Evolutionary conservation across 2,329 filamentous ascomycete genomes (phyloP), one percentile per base, ranked within the genome.

Genomic region (Aureobasidium zeae): DNA sequence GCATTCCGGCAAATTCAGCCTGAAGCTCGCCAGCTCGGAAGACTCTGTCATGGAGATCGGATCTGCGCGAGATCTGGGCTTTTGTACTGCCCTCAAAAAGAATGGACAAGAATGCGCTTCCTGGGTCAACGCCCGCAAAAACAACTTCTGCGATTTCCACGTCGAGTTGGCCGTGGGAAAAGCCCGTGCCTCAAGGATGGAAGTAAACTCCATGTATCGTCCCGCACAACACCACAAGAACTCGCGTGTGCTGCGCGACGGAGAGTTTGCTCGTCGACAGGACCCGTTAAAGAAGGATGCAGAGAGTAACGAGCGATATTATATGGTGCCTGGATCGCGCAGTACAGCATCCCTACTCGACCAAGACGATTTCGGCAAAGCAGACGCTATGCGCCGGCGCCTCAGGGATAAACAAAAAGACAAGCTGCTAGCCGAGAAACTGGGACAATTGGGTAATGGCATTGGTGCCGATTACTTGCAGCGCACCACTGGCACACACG

Each of bases 11-110:
- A 77, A 79, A 22, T 98, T 96, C 64, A 86, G 81, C 37, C 70
- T 98, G 4, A 83, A 86, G 11, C 75, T 98, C 50, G 84, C 83
- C 48, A 89, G 83, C 34, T 86, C 85, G 25, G 83, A 83, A 24
- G 91, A 98, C 57, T 89, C 81, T 0, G 78, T 98, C 25, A 75
- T 98, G 11, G 93, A 98, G 60, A 76, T 98, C 41, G 91, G 93
- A 28, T 76, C 72, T 16, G 78, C 88, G 9, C 74, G 87, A 35
- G 89, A 98, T 62, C 68, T 98, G 2, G 87, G 85, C 1, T 94
- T 83, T 59, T 98, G 91, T 65, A 86, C 88, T 58, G 78, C 80
- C 5, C 68, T 86, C 50, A 86, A 84, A 59, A 89, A 84, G 56
- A 86, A 95, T 57, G 89, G 91, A 28, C 74, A 83, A 45, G 67